Conservation (phyloP, 2,329 filamentous ascomycete genomes). For the Teratosphaeria nubilosa region DNA sequence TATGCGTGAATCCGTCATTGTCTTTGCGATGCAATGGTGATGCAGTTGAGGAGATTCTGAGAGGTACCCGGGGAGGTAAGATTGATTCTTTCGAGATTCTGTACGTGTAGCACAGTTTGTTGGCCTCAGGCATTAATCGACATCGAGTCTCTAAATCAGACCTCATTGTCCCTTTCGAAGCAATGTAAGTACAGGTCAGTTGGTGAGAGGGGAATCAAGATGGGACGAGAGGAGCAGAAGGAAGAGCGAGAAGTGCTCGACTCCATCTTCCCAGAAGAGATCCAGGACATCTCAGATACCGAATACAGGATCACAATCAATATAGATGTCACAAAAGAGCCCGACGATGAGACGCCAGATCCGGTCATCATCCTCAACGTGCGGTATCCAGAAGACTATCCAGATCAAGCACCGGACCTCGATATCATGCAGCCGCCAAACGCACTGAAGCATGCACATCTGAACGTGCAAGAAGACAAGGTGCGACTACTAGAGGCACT, state of each 20-base stretch:
- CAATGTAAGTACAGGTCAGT: background rate
- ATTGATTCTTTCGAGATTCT: background rate
- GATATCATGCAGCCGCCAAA: conserved; percentile 69
- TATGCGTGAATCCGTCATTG: background rate
- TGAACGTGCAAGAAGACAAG: conserved; percentile 75
- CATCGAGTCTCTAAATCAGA: background rate
- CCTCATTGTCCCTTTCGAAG: background rate
- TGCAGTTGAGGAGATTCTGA: background rate
- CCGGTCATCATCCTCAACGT: conserved; percentile 70
- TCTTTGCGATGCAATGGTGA: background rate
- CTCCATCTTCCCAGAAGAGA: conserved; percentile 96
- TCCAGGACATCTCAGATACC: conserved; percentile 85
- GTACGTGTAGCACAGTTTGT: background rate
- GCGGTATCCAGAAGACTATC: conserved; percentile 81
- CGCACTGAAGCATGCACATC: conserved; percentile 56
- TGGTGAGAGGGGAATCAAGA: conserved; percentile 14
- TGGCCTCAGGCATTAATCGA: background rate
- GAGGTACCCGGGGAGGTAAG: background rate
- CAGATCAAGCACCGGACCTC: conserved; percentile 73
- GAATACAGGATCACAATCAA: conserved; percentile 78
- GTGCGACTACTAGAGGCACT: conserved; percentile 60
- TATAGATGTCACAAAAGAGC: conserved; percentile 57
- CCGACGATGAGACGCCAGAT: conserved; percentile 50
- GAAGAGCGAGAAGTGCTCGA: conserved; percentile 97
- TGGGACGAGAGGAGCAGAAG: conserved; percentile 68